A percentile compares a stretch with the other conserved stretches of the same genome.
Evolutionary conservation across 2,329 filamentous ascomycete genomes (phyloP).

Genomic region (Scopulariopsis brevicaulis): DNA sequence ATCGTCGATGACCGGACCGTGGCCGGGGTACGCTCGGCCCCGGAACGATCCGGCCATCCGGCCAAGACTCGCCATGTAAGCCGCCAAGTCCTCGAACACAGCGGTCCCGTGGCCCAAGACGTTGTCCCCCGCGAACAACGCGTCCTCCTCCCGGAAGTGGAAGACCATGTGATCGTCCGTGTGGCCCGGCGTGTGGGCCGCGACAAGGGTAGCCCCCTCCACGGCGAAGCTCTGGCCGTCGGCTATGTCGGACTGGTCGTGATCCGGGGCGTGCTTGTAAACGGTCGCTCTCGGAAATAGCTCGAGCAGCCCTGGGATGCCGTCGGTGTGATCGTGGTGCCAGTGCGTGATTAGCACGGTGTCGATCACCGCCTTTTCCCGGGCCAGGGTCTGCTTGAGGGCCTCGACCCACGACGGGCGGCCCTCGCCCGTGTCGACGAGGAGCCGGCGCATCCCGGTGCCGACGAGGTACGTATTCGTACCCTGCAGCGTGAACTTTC

Average conservation of each 20-base stretch:
- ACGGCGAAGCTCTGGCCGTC: conserved; percentile 43
- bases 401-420: conserved; percentile 58
- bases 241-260: conserved; percentile 32
- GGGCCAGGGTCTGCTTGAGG: conserved; percentile 50
- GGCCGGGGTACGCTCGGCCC: conserved; percentile 74
- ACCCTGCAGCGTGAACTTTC: conserved; percentile 65
- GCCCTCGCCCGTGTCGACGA: conserved; percentile 88
- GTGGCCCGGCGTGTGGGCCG: conserved; percentile 55
- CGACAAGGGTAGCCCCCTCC: conserved; percentile 55
- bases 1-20: conserved; percentile 68
- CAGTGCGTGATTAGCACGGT: conserved; percentile 76
- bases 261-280: conserved; percentile 52
- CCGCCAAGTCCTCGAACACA: conserved; percentile 66
- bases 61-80: conserved; percentile 58
- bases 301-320: conserved; percentile 56
- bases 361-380: conserved; percentile 59
- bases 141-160: conserved; percentile 64
- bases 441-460: conserved; percentile 57
- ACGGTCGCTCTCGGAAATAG: conserved; percentile 52
- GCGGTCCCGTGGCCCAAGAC: conserved; percentile 79
- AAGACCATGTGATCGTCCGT: conserved; percentile 75
- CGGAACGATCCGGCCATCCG: conserved; percentile 55
- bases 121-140: conserved; percentile 84
- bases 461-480: conserved; percentile 96
- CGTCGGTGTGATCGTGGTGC: conserved; percentile 79